Percentiles rank a stretch among this genome's conserved stretches.
Conservation (phyloP, 225 moss, liverwort and hornwort genomes). For the Bryoerythrophyllum caledonicum region DNA sequence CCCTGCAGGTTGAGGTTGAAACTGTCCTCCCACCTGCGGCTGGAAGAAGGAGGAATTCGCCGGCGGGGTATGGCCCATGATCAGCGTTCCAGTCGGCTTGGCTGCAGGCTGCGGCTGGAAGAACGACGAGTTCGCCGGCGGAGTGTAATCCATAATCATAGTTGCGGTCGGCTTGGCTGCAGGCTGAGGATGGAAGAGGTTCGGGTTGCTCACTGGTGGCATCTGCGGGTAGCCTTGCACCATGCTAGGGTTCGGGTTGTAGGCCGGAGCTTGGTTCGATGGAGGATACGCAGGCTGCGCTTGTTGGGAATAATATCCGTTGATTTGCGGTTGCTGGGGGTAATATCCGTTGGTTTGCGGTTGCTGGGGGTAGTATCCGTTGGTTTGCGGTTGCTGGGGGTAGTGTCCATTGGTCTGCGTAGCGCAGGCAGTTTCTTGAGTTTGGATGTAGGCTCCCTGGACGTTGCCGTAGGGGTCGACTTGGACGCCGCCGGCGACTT, state of each 20-base stretch:
- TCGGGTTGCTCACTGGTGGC: neutral
- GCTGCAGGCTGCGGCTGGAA: conserved; percentile 3
- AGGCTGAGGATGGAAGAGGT: neutral
- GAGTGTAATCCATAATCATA: conserved; percentile 22
- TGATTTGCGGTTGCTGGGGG: conserved; percentile 1
- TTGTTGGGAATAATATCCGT: conserved; percentile 1
- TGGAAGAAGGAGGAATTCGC: conserved; percentile 24
- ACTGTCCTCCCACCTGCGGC: neutral
- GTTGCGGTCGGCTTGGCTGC: conserved; percentile 1
- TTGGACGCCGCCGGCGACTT: conserved; percentile 7
- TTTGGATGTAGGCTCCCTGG: conserved; percentile 20
- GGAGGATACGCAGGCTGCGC: conserved; percentile 6
- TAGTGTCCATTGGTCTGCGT: neutral
- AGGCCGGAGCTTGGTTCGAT: neutral
- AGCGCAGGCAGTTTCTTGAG: conserved; percentile 8
- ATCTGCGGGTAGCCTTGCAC: conserved; percentile 2
- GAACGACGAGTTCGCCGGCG: conserved; percentile 15
- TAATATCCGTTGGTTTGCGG: neutral
- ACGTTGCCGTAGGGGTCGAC: conserved; percentile 26
- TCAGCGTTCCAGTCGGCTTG: neutral
- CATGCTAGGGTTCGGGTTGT: conserved; percentile 2
- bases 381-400: neutral
- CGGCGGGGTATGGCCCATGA: conserved; percentile 24
- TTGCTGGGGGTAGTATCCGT: neutral
- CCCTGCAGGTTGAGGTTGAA: neutral